Evolutionary conservation across 139 green algal species (phyloP).

Genomic region (Desmodesmus armatus): DNA sequence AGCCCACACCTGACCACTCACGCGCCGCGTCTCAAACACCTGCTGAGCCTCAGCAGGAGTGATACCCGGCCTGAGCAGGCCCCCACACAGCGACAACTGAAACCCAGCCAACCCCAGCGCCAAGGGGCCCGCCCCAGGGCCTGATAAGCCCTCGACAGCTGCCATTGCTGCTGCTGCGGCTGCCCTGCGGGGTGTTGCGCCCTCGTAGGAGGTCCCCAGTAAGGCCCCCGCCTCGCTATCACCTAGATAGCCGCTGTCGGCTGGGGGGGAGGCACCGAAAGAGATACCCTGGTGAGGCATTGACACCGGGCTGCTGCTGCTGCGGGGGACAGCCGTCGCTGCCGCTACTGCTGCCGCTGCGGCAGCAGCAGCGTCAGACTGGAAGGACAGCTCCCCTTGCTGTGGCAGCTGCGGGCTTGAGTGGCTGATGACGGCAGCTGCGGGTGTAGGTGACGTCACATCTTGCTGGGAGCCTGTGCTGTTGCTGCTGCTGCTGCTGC

Average conservation of each 20-base stretch:
- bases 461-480: conserved; percentile 5
- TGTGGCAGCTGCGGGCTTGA: background rate
- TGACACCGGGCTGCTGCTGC: background rate
- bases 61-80: conserved; percentile 57
- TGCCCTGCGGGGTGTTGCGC: background rate
- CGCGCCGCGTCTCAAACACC: conserved; percentile 59
- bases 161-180: background rate
- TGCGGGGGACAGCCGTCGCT: background rate
- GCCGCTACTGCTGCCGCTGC: background rate
- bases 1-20: conserved; percentile 47
- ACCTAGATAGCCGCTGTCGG: conserved; percentile 48
- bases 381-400: background rate
- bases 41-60: conserved; percentile 45
- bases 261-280: conserved; percentile 15
- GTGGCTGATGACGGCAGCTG: background rate
- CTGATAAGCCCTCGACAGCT: no score
- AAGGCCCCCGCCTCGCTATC: conserved; percentile 27
- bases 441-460: background rate
- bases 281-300: no score
- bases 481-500: conserved; percentile 19
- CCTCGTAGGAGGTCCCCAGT: conserved; percentile 24
- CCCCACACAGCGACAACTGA: conserved; percentile 77
- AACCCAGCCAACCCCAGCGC: conserved; percentile 42
- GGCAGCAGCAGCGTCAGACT: background rate
- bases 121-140: background rate